Conservation (phyloP, 306 rosid genomes). For the Cicer yamashitae region DNA sequence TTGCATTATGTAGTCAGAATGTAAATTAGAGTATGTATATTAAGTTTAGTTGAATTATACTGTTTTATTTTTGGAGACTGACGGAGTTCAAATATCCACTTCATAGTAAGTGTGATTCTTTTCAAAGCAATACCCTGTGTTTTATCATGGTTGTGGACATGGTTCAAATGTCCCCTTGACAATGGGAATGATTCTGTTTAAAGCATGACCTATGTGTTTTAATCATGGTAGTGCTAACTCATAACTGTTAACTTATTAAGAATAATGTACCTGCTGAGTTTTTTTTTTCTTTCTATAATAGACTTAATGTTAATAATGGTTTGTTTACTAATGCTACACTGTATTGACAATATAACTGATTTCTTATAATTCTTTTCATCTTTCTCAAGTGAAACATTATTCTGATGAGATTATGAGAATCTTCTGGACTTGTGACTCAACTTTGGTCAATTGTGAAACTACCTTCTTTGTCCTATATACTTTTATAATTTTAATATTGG, state of each 20-base stretch:
- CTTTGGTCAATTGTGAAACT: conserved; percentile 11
- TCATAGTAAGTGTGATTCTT: neutral
- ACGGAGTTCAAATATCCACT: neutral
- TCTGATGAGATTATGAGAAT: neutral
- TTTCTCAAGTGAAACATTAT: conserved; percentile 17
- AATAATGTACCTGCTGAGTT: conserved; percentile 7
- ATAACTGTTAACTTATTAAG: neutral
- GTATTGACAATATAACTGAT: neutral
- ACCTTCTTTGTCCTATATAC: conserved; percentile 10
- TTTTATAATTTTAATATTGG: neutral
- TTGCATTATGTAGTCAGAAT: conserved; percentile 9
- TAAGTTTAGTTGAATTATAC: neutral
- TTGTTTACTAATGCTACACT: conserved; percentile 1
- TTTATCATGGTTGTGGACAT: neutral
- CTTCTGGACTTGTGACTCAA: conserved; percentile 6
- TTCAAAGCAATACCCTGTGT: neutral
- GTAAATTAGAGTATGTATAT: neutral
- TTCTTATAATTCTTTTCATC: conserved; percentile 3
- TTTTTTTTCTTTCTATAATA: too few species aligned
- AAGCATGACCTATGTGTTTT: conserved; percentile 29
- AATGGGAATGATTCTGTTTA: neutral
- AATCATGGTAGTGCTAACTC: neutral
- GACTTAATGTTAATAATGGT: neutral
- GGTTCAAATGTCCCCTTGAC: conserved; percentile 15
- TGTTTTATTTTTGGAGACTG: neutral